phyloP scores from a whole-genome alignment of 2,329 filamentous ascomycete genomes.

The Cordyceps tenuipes region DNA sequence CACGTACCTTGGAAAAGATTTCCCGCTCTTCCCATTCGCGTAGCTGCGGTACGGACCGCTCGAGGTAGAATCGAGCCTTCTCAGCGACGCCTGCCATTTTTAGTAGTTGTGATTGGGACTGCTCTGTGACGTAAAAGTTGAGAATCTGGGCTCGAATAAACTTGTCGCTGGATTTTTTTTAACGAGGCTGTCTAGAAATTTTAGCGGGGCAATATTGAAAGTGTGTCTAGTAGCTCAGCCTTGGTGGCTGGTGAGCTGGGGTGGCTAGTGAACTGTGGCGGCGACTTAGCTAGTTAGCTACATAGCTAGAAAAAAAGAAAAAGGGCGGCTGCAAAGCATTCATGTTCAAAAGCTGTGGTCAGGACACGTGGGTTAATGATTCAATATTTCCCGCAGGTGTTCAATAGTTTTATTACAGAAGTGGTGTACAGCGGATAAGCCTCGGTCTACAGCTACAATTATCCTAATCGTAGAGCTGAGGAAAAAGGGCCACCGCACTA shows the following conservation, averaged over 20 bases:
- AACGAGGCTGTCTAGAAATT: conserved; percentile 18
- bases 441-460: no score
- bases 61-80: conserved; percentile 91
- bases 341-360: no score
- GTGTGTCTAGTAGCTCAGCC: conserved; percentile 13
- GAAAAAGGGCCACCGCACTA: no score
- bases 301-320: no score
- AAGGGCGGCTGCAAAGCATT: no score
- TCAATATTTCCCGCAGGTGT: no score
- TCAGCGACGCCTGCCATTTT: conserved; percentile 77
- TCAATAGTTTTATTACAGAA: no score
- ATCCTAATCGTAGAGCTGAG: no score
- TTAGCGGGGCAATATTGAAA: conserved; percentile 17
- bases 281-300: no score
- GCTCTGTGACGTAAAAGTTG: neutral
- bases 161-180: conserved; percentile 16
- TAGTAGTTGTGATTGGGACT: neutral
- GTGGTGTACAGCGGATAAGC: no score
- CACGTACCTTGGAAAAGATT: conserved; percentile 68
- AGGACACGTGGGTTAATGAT: no score
- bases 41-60: conserved; percentile 84
- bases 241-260: conserved; percentile 10
- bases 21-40: conserved; percentile 88
- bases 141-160: neutral
- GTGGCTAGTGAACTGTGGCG: neutral